Percentiles rank a stretch among this genome's conserved stretches.
These are phyloP conservation scores for Ephemerocybe angulata DNA, from an alignment of 768 basidiomycete genomes.

Conservation along the genomic window DNA sequence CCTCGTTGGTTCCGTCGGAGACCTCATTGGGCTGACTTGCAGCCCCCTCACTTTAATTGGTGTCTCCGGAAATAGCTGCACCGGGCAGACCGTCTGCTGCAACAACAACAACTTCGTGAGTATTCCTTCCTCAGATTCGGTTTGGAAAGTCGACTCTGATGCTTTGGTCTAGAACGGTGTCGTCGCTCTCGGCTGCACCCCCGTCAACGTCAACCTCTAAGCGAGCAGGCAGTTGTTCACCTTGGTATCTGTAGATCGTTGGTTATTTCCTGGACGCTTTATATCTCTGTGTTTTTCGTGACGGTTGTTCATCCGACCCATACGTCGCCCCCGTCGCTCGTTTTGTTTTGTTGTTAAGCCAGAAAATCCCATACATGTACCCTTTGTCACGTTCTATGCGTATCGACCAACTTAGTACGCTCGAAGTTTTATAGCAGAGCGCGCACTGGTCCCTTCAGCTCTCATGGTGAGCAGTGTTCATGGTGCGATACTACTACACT, in stretches of 20 bases:
- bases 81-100: slow-evolving; percentile 31
- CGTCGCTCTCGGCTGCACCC: slow-evolving; percentile 21
- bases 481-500: neutral
- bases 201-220: slow-evolving; percentile 13
- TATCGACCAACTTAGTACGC: too few relatives aligned
- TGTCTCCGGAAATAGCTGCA: slow-evolving; percentile 17
- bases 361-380: neutral
- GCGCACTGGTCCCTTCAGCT: too few relatives aligned
- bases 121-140: neutral
- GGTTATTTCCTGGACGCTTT: neutral
- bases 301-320: too few relatives aligned
- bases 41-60: slow-evolving; percentile 17
- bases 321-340: too few relatives aligned
- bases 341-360: neutral
- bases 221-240: neutral
- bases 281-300: neutral
- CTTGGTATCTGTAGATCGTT: neutral
- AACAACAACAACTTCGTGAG: slow-evolving; percentile 21
- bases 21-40: slow-evolving; percentile 19
- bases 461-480: too few relatives aligned
- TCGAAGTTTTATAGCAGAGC: too few relatives aligned
- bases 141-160: neutral
- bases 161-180: slow-evolving; percentile 14
- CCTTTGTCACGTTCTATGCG: neutral
- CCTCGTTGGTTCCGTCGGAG: neutral